phyloP scores from a whole-genome alignment of 139 green algal genomes.

The Volvox reticuliferus region DNA sequence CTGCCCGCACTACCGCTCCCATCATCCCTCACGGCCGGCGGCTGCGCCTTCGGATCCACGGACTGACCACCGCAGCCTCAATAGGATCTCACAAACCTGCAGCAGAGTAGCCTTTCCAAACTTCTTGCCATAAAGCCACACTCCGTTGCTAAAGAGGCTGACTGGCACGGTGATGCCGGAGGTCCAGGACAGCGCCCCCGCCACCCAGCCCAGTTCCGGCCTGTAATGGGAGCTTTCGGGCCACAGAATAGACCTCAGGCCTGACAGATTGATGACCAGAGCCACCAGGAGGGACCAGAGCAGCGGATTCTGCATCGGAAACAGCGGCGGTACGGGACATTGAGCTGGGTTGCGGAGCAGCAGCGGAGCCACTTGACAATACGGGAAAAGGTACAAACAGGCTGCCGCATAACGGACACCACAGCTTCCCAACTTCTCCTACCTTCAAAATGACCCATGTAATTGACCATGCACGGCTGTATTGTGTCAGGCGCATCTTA shows the following conservation, averaged over 20 bases:
- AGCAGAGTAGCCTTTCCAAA: neutral
- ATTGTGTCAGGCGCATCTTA: neutral
- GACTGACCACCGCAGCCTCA: no score
- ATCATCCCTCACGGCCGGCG: no score
- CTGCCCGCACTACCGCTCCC: no score
- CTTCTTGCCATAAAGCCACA: conserved; percentile 46
- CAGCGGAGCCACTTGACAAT: neutral
- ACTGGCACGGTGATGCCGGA: conserved; percentile 50
- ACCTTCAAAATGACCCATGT: conserved; percentile 34
- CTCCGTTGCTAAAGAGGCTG: conserved; percentile 50
- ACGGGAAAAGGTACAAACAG: neutral
- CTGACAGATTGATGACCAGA: conserved; percentile 40
- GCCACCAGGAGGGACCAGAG: conserved; percentile 55
- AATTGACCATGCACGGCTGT: neutral
- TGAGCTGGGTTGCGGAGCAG: neutral
- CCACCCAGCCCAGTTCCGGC: conserved; percentile 47
- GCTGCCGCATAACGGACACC: neutral
- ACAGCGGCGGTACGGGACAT: neutral
- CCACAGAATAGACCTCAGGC: conserved; percentile 27
- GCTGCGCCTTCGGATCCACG: no score
- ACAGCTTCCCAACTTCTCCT: neutral
- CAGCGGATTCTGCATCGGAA: conserved; percentile 39
- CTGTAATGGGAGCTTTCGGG: neutral
- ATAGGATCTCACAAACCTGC: neutral
- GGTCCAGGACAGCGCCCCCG: conserved; percentile 7